Percentiles rank a stretch among this genome's conserved stretches.
Evolutionary conservation across 495 filamentous ascomycete genomes (phyloP).

Genomic region (Annulohypoxylon maeteangense): DNA sequence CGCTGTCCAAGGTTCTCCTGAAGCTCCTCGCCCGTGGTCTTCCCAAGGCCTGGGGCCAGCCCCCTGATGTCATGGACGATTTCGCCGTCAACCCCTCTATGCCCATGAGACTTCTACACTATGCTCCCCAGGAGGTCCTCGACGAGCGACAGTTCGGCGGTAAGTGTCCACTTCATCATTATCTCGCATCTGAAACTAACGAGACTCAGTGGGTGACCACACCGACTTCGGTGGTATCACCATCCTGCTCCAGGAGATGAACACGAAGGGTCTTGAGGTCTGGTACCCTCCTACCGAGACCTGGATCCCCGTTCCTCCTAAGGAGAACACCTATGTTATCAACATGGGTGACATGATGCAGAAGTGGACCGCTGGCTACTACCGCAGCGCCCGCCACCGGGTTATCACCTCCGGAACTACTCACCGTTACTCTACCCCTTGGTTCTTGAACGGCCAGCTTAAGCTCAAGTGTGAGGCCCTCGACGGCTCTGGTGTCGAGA

Average conservation of each 20-base stretch:
- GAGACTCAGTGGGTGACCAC: constrained; percentile 42
- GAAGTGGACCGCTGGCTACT: constrained; percentile 35
- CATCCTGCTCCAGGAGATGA: constrained; percentile 56
- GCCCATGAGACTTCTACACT: constrained; percentile 58
- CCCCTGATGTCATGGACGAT: constrained; percentile 50
- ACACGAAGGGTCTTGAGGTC: constrained; percentile 57
- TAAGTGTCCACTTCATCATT: constrained; percentile 12
- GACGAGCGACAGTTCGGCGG: constrained; percentile 56
- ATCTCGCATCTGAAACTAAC: constrained; percentile 8
- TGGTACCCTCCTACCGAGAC: constrained; percentile 50
- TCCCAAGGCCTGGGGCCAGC: constrained; percentile 53
- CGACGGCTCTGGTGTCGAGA: constrained; percentile 39
- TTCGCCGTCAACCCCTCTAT: constrained; percentile 60
- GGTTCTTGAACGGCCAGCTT: constrained; percentile 41
- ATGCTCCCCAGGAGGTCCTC: constrained; percentile 48
- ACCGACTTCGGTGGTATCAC: constrained; percentile 55
- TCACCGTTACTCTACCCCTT: constrained; percentile 31
- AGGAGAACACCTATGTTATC: constrained; percentile 56
- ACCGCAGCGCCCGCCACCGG: constrained; percentile 39
- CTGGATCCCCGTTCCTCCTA: constrained; percentile 53
- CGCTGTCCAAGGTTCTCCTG: constrained; percentile 50
- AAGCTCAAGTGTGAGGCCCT: constrained; percentile 34
- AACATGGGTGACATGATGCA: constrained; percentile 57
- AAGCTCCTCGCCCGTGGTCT: constrained; percentile 55
- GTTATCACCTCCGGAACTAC: constrained; percentile 34